Conservation (phyloP, 352 stramenopile genomes). For the Globisporangium nodosum region DNA sequence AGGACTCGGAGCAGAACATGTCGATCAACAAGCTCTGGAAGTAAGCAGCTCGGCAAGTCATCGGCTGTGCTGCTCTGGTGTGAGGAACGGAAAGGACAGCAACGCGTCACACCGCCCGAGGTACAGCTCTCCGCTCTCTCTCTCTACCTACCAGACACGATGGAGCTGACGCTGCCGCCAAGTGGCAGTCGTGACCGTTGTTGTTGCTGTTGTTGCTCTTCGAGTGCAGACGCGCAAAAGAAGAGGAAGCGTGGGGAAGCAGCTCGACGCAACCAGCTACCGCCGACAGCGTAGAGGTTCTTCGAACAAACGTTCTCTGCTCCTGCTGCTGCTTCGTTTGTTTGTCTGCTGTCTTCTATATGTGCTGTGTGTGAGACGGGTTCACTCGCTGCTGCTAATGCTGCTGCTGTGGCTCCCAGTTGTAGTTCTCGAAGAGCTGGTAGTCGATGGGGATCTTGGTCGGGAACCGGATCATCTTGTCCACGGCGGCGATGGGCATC, state of each 20-base stretch:
- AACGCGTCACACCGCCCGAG: neutral
- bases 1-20: slow-evolving; percentile 97
- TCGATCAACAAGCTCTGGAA: slow-evolving; percentile 99
- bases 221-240: neutral
- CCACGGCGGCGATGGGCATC: slow-evolving; percentile 59
- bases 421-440: slow-evolving; percentile 85
- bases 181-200: no score
- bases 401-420: slow-evolving; percentile 55
- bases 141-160: no score
- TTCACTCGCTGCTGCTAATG: neutral
- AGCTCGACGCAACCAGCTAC: neutral
- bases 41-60: slow-evolving; percentile 55
- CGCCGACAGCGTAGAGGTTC: neutral
- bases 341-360: neutral
- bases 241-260: neutral
- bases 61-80: neutral
- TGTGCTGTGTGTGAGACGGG: neutral
- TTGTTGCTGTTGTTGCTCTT: neutral
- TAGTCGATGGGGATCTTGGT: slow-evolving; percentile 76
- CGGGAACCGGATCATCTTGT: slow-evolving; percentile 75
- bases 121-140: neutral
- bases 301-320: slow-evolving; percentile 1
- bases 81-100: neutral
- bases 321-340: neutral
- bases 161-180: neutral